These are phyloP conservation scores for Plasmodium billcollinsi DNA, from an alignment of 169 alveolate genomes.

Conservation along the genomic window DNA sequence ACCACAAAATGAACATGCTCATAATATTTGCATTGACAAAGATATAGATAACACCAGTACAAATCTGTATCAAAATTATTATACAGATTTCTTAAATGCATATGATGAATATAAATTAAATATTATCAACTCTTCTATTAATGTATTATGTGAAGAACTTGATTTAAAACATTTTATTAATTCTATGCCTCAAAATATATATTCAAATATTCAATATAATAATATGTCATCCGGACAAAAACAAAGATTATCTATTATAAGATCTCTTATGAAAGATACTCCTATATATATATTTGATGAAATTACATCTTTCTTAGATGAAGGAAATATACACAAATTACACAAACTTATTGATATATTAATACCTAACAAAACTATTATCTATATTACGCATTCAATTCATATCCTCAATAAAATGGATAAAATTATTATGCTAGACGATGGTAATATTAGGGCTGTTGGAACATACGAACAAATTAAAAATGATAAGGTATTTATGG, in stretches of 20 bases:
- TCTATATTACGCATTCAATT: constrained; percentile 46
- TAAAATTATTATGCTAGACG: constrained; percentile 45
- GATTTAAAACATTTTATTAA: constrained; percentile 35
- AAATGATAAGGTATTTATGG: constrained; percentile 23
- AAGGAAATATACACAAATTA: constrained; percentile 42
- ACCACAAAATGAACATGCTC: background rate
- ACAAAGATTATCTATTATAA: constrained; percentile 70
- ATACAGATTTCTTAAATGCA: constrained; percentile 2
- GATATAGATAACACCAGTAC: background rate
- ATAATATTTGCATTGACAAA: background rate
- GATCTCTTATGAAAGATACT: constrained; percentile 56
- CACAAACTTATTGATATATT: constrained; percentile 31
- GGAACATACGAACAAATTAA: constrained; percentile 46
- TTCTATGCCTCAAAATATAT: constrained; percentile 35
- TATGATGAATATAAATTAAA: constrained; percentile 19
- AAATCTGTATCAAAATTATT: background rate
- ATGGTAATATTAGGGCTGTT: constrained; percentile 37
- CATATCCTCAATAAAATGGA: constrained; percentile 39
- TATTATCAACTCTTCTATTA: constrained; percentile 32
- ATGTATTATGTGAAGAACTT: constrained; percentile 38
- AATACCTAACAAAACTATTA: constrained; percentile 60
- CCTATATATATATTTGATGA: constrained; percentile 67
- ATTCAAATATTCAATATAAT: constrained; percentile 27
- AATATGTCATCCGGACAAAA: constrained; percentile 68
- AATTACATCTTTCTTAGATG: constrained; percentile 65